These are phyloP conservation scores for Tylopilus cervinicoccineus DNA, from an alignment of 768 basidiomycete genomes.

Conservation along the genomic window DNA sequence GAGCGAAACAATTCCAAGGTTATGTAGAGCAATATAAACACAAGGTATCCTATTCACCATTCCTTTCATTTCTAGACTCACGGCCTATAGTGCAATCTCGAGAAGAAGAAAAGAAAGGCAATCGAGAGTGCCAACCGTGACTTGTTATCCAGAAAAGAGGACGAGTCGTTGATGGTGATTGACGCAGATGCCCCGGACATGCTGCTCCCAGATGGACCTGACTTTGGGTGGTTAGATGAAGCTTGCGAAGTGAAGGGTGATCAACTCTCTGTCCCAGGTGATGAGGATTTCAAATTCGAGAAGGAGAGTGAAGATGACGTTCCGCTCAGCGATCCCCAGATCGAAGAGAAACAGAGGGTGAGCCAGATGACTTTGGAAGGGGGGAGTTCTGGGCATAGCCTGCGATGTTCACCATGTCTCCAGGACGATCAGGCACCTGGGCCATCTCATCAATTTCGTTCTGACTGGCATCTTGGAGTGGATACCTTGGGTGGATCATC, in stretches of 20 bases:
- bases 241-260: conserved; percentile 28
- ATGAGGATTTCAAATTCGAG: conserved; percentile 12
- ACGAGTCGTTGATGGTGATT: conserved; percentile 29
- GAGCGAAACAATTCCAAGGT: conserved; percentile 21
- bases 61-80: not conserved
- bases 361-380: not conserved
- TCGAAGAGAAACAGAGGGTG: conserved; percentile 9
- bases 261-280: conserved; percentile 11
- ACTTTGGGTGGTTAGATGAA: conserved; percentile 27
- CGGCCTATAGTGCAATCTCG: conserved; percentile 14
- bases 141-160: conserved; percentile 15
- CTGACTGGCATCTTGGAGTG: conserved; percentile 22
- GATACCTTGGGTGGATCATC: conserved; percentile 9
- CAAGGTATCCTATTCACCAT: conserved; percentile 14
- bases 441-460: conserved; percentile 9
- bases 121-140: conserved; percentile 13
- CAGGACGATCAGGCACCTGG: conserved; percentile 4
- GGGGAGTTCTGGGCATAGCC: not conserved
- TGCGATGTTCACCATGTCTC: conserved; percentile 2
- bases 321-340: not conserved
- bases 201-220: conserved; percentile 8
- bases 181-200: conserved; percentile 25
- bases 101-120: conserved; percentile 27
- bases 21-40: conserved; percentile 19
- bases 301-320: conserved; percentile 21